These are phyloP conservation scores for Termitomyces titanicus DNA, from an alignment of 768 basidiomycete species.

Conservation along the genomic window DNA sequence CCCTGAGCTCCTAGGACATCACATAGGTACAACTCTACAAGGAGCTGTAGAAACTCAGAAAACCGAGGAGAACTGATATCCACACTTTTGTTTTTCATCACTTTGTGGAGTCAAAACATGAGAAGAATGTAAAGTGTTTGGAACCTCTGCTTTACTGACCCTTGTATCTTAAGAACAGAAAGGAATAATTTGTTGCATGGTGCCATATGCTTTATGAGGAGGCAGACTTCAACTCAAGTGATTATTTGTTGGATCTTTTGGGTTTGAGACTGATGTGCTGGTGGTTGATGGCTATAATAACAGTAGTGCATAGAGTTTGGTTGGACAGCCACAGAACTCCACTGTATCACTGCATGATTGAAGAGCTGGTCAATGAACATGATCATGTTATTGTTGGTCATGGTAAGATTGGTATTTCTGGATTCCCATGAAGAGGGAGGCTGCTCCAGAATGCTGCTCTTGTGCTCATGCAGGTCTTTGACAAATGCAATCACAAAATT, in stretches of 20 bases:
- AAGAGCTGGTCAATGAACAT: conserved; percentile 16
- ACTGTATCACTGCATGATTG: conserved; percentile 14
- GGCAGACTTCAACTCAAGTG: conserved; percentile 21
- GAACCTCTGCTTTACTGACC: conserved; percentile 16
- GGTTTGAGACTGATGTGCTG: not conserved
- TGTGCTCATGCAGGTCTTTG: conserved; percentile 18
- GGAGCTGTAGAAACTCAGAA: conserved; percentile 21
- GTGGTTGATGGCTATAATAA: not conserved
- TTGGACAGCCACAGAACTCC: conserved; percentile 12
- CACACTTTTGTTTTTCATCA: conserved; percentile 13
- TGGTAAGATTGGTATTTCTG: not conserved
- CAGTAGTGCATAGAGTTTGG: not conserved
- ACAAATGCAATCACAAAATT: conserved; percentile 22
- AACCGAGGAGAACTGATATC: conserved; percentile 25
- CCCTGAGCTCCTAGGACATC: conserved; percentile 23
- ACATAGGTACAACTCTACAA: conserved; percentile 26
- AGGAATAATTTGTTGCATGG: conserved; percentile 21
- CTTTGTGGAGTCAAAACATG: conserved; percentile 18
- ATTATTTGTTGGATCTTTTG: conserved; percentile 22
- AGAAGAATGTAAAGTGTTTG: conserved; percentile 23
- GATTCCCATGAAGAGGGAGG: not conserved
- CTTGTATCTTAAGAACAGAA: conserved; percentile 17
- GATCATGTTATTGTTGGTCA: conserved; percentile 6
- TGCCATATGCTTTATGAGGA: conserved; percentile 16
- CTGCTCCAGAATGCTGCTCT: conserved; percentile 7